Evolutionary conservation across 176 grass and related monocot genomes (phyloP), one percentile per base, ranked within the genome.

Genomic region (Eleusine coracana): DNA sequence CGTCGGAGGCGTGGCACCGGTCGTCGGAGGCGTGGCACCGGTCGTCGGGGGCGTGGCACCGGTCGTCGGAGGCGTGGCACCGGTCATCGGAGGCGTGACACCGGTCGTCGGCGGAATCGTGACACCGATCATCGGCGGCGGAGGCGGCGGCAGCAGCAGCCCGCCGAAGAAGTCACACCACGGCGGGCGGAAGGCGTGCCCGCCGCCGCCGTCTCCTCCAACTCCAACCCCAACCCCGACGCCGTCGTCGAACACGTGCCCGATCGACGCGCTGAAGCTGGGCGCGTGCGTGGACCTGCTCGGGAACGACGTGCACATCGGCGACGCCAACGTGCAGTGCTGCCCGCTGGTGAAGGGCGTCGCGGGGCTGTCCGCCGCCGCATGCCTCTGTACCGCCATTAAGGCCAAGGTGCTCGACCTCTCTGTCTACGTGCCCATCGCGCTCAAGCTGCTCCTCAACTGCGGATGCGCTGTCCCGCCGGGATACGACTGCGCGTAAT

Each of bases 341-440:
- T 93, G 91, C 85, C 69, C 78, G 23, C 68, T 90, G 1, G 75
- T 93, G 38, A 20, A 69, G 55, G 91, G 88, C 65, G 10, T 90
- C 34, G 64, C 85, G 63, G 85, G 91, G 1, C 54, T 83, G 20
- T 80, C 82, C 1, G 91, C 85, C 6, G 88, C 88, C 20, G 88
- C 75, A 28, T 93, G 91, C 77, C 77, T 93, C 17, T 93, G 91
- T 85, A 93, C 91, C n/a, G 83, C 91, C 38, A 88, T 93, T 79
- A 93, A 93, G 82, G 91, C 69, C 45, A 90, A 88, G 85, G 45
- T 93, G 77, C 78, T 93, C 18, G 74, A 90, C 82, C 34, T 88
- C 81, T 76, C 67, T 38, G 13, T 88, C 25, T 85, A 83, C 77
- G 69, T 90, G 48, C 91, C 91, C 10, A 76, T 93, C 68, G 91